Percentiles rank a stretch among this genome's conserved stretches.
phyloP scores from a whole-genome alignment of 2,329 filamentous ascomycete species.

The Fusarium mangiferae region DNA sequence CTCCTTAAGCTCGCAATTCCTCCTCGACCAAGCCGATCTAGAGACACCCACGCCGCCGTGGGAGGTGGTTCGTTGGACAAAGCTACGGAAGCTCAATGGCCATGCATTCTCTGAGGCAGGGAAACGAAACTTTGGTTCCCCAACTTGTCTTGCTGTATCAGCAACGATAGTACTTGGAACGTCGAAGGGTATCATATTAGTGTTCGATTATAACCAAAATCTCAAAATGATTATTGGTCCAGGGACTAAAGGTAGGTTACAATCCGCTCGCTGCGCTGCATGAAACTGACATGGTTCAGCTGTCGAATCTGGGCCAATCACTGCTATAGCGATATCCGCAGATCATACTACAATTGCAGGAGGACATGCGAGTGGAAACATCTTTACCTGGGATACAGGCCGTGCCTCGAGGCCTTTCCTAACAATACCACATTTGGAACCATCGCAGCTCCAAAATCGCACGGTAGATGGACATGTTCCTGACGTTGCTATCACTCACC shows the following conservation, averaged over 20 bases:
- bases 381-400: slow-evolving; percentile 96
- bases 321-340: slow-evolving; percentile 88
- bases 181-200: slow-evolving; percentile 90
- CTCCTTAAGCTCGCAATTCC: slow-evolving; percentile 78
- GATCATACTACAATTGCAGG: slow-evolving; percentile 93
- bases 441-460: slow-evolving; percentile 70
- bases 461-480: slow-evolving; percentile 85
- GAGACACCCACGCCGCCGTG: slow-evolving; percentile 84
- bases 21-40: slow-evolving; percentile 69
- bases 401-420: slow-evolving; percentile 88
- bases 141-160: slow-evolving; percentile 89
- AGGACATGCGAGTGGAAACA: slow-evolving; percentile 88
- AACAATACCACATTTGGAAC: slow-evolving; percentile 80
- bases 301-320: slow-evolving; percentile 88
- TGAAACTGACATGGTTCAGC: slow-evolving; percentile 63
- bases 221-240: slow-evolving; percentile 93
- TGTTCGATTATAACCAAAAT: slow-evolving; percentile 98
- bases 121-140: slow-evolving; percentile 89
- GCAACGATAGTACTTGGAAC: slow-evolving; percentile 91
- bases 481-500: slow-evolving; percentile 81
- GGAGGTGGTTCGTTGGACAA: slow-evolving; percentile 98
- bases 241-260: slow-evolving; percentile 80
- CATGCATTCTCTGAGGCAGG: slow-evolving; percentile 94
- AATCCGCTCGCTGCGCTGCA: not conserved
- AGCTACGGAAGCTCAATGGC: slow-evolving; percentile 85